A percentile compares a stretch with the other conserved stretches of the same genome.
Conservation (phyloP, 2,329 filamentous ascomycete species). For the Penicillium psychrosexuale region DNA sequence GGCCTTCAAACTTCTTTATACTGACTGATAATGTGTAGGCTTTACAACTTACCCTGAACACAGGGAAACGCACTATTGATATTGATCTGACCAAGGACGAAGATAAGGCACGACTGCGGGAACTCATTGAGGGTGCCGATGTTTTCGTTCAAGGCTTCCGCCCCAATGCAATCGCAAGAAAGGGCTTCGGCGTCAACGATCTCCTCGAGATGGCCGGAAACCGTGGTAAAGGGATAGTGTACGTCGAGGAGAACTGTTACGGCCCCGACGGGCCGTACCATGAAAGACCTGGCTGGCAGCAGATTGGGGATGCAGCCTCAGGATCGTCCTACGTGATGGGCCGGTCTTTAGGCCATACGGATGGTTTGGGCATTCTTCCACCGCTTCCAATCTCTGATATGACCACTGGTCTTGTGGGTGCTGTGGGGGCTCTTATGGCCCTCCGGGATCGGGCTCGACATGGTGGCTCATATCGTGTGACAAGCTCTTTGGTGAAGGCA, state of each 20-base stretch:
- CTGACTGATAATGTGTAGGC: slow-evolving; percentile 18
- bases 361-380: slow-evolving; percentile 14
- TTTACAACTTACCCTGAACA: slow-evolving; percentile 14
- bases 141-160: slow-evolving; percentile 55
- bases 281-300: slow-evolving; percentile 45
- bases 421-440: slow-evolving; percentile 15
- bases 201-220: slow-evolving; percentile 40
- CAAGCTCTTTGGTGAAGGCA: slow-evolving; percentile 30
- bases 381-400: slow-evolving; percentile 15
- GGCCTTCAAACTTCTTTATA: not conserved
- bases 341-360: slow-evolving; percentile 27
- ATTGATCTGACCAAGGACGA: slow-evolving; percentile 47
- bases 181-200: slow-evolving; percentile 33
- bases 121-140: slow-evolving; percentile 49
- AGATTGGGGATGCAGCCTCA: slow-evolving; percentile 46
- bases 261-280: slow-evolving; percentile 47
- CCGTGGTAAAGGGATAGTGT: slow-evolving; percentile 46
- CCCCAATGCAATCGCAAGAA: slow-evolving; percentile 38
- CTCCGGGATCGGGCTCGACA: slow-evolving; percentile 17
- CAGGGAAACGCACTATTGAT: slow-evolving; percentile 17
- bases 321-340: slow-evolving; percentile 38
- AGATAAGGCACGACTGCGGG: slow-evolving; percentile 30
- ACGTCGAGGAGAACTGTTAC: slow-evolving; percentile 52
- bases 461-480: slow-evolving; percentile 25
- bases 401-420: slow-evolving; percentile 16